phyloP scores from a whole-genome alignment of 495 filamentous ascomycete species.

The Aspergillus homomorphus region DNA sequence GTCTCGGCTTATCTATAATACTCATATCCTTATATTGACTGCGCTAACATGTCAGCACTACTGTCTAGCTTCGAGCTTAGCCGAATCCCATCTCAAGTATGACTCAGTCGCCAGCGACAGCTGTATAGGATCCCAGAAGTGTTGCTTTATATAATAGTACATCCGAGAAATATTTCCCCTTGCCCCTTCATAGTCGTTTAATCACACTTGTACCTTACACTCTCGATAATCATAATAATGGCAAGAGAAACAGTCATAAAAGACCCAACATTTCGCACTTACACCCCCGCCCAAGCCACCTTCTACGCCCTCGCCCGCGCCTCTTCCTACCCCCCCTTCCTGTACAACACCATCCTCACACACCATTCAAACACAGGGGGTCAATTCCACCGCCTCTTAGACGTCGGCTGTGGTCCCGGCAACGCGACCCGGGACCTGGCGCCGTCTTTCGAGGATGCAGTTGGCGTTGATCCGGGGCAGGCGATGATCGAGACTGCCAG shows the following conservation, averaged over 20 bases:
- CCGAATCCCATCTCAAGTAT: no score
- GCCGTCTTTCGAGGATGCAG: background rate
- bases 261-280: background rate
- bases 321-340: background rate
- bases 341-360: background rate
- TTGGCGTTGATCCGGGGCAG: background rate
- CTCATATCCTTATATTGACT: no score
- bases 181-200: no score
- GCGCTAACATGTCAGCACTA: no score
- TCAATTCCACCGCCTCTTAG: background rate
- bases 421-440: background rate
- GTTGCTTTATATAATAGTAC: no score
- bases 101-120: no score
- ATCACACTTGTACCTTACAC: no score
- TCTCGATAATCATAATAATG: no score
- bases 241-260: background rate
- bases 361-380: background rate
- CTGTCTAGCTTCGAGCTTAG: no score
- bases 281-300: background rate
- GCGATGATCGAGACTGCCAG: conserved; percentile 1
- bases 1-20: no score
- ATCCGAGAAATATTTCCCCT: no score
- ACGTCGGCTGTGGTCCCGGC: background rate
- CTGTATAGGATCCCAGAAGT: no score
- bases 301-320: background rate